A percentile compares a stretch with the other conserved stretches of the same genome.
Conservation (phyloP, 192 early-diverging fungal genomes). For the Gonapodya sp. region DNA sequence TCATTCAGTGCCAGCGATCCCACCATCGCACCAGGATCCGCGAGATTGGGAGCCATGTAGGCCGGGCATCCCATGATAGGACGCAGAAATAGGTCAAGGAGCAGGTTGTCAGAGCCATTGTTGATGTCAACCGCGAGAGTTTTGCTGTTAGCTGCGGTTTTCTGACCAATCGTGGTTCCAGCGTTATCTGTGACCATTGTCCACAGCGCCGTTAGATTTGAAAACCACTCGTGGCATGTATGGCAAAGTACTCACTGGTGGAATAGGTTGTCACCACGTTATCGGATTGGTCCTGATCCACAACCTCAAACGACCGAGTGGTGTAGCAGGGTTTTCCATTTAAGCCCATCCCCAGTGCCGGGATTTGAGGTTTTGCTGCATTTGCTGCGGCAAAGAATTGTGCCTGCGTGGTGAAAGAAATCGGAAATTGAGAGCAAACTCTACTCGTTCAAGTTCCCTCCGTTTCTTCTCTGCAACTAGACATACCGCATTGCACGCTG, state of each 20-base stretch:
- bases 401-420: no score
- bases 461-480: no score
- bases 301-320: conserved; percentile 25
- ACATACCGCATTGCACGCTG: conserved; percentile 33
- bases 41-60: conserved; percentile 23
- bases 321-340: conserved; percentile 26
- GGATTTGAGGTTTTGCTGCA: conserved; percentile 11
- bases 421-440: no score
- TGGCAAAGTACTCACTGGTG: background rate
- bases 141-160: background rate
- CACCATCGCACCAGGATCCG: conserved; percentile 19
- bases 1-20: conserved; percentile 27
- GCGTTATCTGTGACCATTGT: background rate
- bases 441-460: no score
- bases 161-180: conserved; percentile 13
- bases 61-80: conserved; percentile 25
- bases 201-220: background rate
- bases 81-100: conserved; percentile 22
- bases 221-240: background rate
- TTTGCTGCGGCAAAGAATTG: conserved; percentile 23
- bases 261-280: conserved; percentile 16
- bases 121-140: conserved; percentile 17
- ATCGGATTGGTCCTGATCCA: conserved; percentile 19
- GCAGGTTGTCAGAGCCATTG: conserved; percentile 30
- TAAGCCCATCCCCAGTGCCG: conserved; percentile 20